Evolutionary conservation across 2,329 filamentous ascomycete genomes (phyloP), one percentile per base, ranked within the genome.

Genomic region (Paecilomyces niveus): DNA sequence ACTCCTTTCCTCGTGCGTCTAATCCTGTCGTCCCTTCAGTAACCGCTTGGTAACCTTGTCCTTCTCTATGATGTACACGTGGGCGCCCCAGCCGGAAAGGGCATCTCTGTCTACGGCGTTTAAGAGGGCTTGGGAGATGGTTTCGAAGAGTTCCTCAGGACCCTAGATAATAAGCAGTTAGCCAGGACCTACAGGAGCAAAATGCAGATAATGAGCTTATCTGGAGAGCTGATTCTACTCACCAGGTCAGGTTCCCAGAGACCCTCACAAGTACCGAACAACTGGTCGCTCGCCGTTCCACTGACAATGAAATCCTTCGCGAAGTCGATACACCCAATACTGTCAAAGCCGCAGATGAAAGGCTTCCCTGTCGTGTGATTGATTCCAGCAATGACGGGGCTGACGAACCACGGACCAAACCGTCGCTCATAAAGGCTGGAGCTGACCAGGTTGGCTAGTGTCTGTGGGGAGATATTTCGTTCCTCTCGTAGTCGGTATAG

Each of bases 51-150:
- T 97, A 63, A 99, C 90, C 89, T 97, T 97, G 81, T 96, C 92
- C 85, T 99, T 99, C 83, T 97, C 94, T 76, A 99, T 96, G 72
- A 99, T 96, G 81, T 97, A 99, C 68, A 99, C 94, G 73, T 99
- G 92, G 45, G 94, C 94, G 74, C 94, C 94, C 94, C 94, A 97
- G 64, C 94, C 94, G 39, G 93, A 97, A 63, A 99, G 83, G 56
- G 94, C 94, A 78, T 99, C 94, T 79, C 94, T 85, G 78, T 99
- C 94, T 59, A 97, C 90, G 60, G 94, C 94, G 77, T 95, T 97
- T 67, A 99, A 83, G 61, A 99, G 83, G 56, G 93, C 87, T 80
- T 99, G 94, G 54, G 94, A 97, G 74, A 97, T 91, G 63, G 94
- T 99, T 81, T 99, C 94, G 79, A 99, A 99, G 55, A 99, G 87